A percentile compares a stretch with the other conserved stretches of the same genome.
phyloP scores from a whole-genome alignment of 345 rosid genomes.

The Populus pruinosa region DNA sequence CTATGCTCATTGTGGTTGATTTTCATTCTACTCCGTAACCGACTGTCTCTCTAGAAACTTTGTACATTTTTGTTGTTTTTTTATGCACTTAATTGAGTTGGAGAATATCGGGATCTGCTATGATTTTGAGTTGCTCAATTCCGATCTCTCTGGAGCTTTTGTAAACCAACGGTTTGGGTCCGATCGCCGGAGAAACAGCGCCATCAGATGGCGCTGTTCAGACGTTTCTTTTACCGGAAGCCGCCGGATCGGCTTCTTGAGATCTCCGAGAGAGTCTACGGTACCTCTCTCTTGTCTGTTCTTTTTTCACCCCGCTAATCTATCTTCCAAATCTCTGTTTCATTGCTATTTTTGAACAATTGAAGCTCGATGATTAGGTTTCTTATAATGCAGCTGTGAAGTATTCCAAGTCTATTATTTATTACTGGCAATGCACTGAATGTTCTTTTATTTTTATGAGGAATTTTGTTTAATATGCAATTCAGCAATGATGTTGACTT shows the following conservation, averaged over 20 bases:
- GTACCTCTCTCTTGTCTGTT: constrained; percentile 27
- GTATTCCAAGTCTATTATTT: background rate
- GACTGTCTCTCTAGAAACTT: background rate
- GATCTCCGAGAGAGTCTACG: constrained; percentile 97
- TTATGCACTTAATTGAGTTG: constrained; percentile 8
- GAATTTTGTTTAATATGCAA: background rate
- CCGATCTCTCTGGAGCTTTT: constrained; percentile 36
- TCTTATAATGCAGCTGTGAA: background rate
- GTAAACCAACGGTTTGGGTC: constrained; percentile 67
- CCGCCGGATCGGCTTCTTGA: constrained; percentile 99
- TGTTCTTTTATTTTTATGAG: too few species aligned
- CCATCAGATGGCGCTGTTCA: constrained; percentile 99
- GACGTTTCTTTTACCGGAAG: constrained; percentile 95
- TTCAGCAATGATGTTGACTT: background rate
- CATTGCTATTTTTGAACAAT: background rate
- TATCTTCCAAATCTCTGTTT: background rate
- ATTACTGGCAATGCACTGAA: background rate
- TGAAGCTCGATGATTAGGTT: background rate
- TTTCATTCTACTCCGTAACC: background rate
- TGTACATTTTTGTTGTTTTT: background rate
- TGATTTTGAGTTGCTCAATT: constrained; percentile 22
- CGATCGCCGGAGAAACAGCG: constrained; percentile 88
- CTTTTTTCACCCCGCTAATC: too few species aligned
- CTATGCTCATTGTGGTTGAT: background rate
- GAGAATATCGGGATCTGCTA: constrained; percentile 43